Conservation (phyloP, 805 yeast genomes). For the Spathaspora arborariae region DNA sequence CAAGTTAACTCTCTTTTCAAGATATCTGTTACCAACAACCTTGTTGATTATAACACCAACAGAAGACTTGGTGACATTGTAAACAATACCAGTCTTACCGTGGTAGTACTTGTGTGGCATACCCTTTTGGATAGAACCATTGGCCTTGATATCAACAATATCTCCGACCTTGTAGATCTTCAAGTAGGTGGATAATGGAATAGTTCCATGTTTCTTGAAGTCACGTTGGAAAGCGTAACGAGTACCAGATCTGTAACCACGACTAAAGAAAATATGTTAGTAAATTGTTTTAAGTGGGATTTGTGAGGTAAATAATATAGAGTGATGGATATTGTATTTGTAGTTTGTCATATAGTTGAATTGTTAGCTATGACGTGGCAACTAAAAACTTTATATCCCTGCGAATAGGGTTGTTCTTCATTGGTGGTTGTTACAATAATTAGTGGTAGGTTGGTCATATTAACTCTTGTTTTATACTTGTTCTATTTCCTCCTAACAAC, state of each 20-base stretch:
- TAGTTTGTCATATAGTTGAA: background rate
- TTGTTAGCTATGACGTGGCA: background rate
- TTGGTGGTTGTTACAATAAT: background rate
- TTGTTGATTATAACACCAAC: slow-evolving; percentile 98
- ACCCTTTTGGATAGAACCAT: slow-evolving; percentile 99
- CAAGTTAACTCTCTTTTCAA: slow-evolving; percentile 97
- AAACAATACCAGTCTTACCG: slow-evolving; percentile 99
- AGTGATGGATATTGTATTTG: background rate
- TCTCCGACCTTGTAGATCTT: slow-evolving; percentile 98
- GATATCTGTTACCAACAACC: slow-evolving; percentile 98
- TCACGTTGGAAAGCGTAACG: slow-evolving; percentile 99
- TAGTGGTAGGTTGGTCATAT: background rate
- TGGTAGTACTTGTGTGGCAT: slow-evolving; percentile 99
- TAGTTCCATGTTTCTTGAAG: slow-evolving; percentile 95
- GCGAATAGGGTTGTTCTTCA: background rate
- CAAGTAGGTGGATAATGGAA: slow-evolving; percentile 94
- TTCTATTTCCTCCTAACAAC: background rate
- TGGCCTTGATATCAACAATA: slow-evolving; percentile 98
- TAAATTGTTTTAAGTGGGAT: background rate
- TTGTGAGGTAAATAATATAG: background rate
- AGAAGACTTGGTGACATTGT: slow-evolving; percentile 97
- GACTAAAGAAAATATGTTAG: slow-evolving; percentile 25
- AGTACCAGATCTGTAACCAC: slow-evolving; percentile 99
- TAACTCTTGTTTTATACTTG: background rate
- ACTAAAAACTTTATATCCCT: background rate